Base-by-base conservation (phyloP, 768 basidiomycete species). In the Porpolomopsis calyptriformis region DNA sequence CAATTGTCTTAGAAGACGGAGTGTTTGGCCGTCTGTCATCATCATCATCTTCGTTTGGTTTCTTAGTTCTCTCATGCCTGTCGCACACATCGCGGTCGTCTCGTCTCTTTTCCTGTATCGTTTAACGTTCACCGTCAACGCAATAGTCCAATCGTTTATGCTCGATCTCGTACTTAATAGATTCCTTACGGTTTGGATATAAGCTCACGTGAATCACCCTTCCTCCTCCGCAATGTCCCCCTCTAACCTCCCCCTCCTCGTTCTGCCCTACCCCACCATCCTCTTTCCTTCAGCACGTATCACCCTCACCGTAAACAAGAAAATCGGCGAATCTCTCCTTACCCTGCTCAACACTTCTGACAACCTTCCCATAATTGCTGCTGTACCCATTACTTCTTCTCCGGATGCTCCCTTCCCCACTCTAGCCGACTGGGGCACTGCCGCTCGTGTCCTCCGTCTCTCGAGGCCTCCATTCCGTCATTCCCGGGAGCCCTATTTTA, bases 231-330 rank as follows among this genome's bases (percentile, higher is more conserved):
- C 29, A 31, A 63, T 67, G 5, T 62, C 60, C 58, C 66, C 73
- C 3, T 76, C 72, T 48, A n/a, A n/a, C n/a, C 71, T 92, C 4
- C 79, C 82, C 3, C 65, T 90, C 23, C 69, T 93, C 39, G 70
- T 76, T 4, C 76, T 93, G 23, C 72, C 77, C 0, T 69, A 82
- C 51, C 90, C 90, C 0, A 65, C 77, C 37, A 64, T 92, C 47
- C 76, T 92, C 29, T 74, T 89, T 10, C 90, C 90, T 0, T 78
- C 77, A 6, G 77, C 82, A 0, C 67, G 79, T 11, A 67, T 85
- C 36, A 80, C 84, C 0, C 62, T 90, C 48, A 78, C 83, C 0
- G 71, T 93, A 18, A 68, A 77, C 14, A 70, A 69, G 16, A 52
- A 71, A 19, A 69, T 81, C 27, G 85, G 81, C 18, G 77, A 83